Evolutionary conservation across 2,329 filamentous ascomycete genomes (phyloP).

Genomic region (Torrubiellomyces zombiae): DNA sequence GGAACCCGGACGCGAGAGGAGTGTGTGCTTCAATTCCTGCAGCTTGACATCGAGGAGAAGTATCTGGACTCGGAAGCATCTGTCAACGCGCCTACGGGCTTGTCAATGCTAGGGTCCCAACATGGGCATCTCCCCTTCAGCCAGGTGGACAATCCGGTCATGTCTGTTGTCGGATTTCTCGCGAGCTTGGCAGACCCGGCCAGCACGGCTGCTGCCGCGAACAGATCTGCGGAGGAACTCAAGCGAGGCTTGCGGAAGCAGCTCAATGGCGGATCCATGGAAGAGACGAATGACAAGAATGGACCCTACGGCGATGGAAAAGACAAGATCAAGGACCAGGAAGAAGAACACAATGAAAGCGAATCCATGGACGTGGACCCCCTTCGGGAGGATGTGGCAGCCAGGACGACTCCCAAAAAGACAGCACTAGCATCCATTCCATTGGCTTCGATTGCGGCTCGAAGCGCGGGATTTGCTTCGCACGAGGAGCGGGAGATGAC

Average conservation of each 20-base stretch:
- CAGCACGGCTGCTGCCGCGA: slow-evolving; percentile 79
- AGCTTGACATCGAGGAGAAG: slow-evolving; percentile 93
- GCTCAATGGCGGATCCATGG: slow-evolving; percentile 41
- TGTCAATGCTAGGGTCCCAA: slow-evolving; percentile 52
- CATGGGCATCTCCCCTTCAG: slow-evolving; percentile 76
- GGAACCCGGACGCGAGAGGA: slow-evolving; percentile 84
- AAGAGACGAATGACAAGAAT: slow-evolving; percentile 43
- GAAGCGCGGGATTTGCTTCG: slow-evolving; percentile 74
- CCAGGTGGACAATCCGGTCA: slow-evolving; percentile 86
- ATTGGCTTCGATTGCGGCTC: slow-evolving; percentile 70
- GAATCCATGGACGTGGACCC: slow-evolving; percentile 51
- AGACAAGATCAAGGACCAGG: slow-evolving; percentile 1
- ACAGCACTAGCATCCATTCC: slow-evolving; percentile 56
- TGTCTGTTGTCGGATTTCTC: slow-evolving; percentile 90
- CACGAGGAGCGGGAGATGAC: slow-evolving; percentile 97
- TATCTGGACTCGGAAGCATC: slow-evolving; percentile 63
- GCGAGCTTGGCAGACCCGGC: slow-evolving; percentile 80
- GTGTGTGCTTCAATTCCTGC: slow-evolving; percentile 90
- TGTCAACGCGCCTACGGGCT: slow-evolving; percentile 35
- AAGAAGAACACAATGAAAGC: slow-evolving; percentile 18
- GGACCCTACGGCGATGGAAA: slow-evolving; percentile 13
- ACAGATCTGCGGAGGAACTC: slow-evolving; percentile 74
- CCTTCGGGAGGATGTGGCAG: slow-evolving; percentile 34
- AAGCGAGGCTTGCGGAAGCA: slow-evolving; percentile 63
- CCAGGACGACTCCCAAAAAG: slow-evolving; percentile 29